phyloP scores from a whole-genome alignment of 345 rosid genomes.

The Odontarrhena argentea region DNA sequence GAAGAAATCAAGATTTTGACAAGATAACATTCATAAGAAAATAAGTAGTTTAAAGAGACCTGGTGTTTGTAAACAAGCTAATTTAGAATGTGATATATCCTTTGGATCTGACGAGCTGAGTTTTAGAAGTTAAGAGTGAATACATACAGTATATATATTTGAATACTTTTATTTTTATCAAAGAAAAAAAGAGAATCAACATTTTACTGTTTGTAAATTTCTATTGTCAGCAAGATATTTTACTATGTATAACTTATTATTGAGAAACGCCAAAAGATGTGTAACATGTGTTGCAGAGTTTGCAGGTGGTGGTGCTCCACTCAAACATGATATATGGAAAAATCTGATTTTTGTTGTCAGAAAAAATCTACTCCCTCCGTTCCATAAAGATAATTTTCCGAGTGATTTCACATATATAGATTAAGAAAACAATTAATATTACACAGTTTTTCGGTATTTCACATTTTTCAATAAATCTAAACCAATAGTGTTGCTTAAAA shows the following conservation, averaged over 20 bases:
- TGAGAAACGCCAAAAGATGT: slow-evolving; percentile 30
- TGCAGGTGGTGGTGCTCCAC: slow-evolving; percentile 44
- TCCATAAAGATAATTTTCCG: too few species aligned
- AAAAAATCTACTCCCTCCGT: too few species aligned
- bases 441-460: too few species aligned
- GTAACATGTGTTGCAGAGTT: slow-evolving; percentile 39
- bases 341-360: slow-evolving; percentile 28
- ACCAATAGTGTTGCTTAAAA: too few species aligned
- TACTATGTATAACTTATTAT: slow-evolving; percentile 26
- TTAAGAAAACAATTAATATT: too few species aligned
- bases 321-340: not conserved
- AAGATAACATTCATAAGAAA: not conserved
- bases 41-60: not conserved
- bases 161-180: not conserved
- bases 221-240: slow-evolving; percentile 9
- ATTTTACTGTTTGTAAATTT: not conserved
- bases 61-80: slow-evolving; percentile 6
- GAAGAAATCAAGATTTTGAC: not conserved
- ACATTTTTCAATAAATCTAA: too few species aligned
- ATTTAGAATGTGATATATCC: not conserved
- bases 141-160: not conserved
- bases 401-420: too few species aligned
- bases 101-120: not conserved
- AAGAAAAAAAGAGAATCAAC: not conserved
- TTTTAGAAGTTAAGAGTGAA: not conserved